Evolutionary conservation across 1,284 basidiomycete species (phyloP), one percentile per base, ranked within the genome.

Genomic region (Athelia sp.): DNA sequence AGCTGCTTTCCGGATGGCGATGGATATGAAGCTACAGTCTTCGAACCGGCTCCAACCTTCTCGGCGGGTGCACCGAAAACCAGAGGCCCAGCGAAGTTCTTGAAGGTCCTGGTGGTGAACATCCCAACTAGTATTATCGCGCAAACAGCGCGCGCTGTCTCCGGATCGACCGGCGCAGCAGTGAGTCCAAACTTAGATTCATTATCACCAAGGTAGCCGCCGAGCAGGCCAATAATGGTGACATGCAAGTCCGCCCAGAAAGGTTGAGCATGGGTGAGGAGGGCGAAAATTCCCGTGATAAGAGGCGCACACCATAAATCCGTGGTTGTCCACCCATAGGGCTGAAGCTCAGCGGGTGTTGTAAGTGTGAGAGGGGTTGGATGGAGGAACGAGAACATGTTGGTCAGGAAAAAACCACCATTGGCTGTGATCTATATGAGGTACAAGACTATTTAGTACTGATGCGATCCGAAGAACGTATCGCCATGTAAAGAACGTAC

Each of bases 251-350:
- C 76, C 0, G 76, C 77, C 83, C 86, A 90, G 66, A 87, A 87
- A 0, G 86, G 85, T 63, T 88, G 86, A 1, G 83, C 79, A 57
- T 90, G 85, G 15, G 87, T 90, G 50, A 89, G 74, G 53, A 86
- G 76, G 47, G 87, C 83, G 58, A 82, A 88, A 11, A 89, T 62
- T 0, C 72, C 86, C 11, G 85, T 87, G 57, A 80, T 67, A 56
- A 79, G 68, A 34, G 81, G 87, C 29, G 87, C 86, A 67, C 78
- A 80, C 87, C 87, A 90, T 24, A 90, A 62, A 59, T 90, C 87
- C 0, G 76, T 74, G 21, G 80, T 80, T 18, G 82, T 84, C 87
- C 87, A 90, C 3, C 87, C 87, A 53, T 84, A 86, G 0, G 83
- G 74, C 46, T 74, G 73, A 10, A 90, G 70, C 58, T 89, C 87